A percentile compares a stretch with the other conserved stretches of the same genome.
Evolutionary conservation across 805 yeast genomes (phyloP).

Genomic region (Lachancea meyersii): DNA sequence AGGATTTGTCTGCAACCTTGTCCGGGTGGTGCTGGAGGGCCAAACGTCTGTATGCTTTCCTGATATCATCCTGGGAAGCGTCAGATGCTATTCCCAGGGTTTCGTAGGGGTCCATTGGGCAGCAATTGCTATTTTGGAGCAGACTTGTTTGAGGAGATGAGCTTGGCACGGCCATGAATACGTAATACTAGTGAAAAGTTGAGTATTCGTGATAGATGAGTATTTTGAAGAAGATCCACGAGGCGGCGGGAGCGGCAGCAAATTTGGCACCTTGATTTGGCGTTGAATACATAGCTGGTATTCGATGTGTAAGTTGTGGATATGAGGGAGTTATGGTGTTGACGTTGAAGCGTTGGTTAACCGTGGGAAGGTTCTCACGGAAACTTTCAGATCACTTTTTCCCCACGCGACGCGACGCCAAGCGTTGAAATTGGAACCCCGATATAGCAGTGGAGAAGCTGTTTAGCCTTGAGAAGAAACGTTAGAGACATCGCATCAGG

Average conservation of each 20-base stretch:
- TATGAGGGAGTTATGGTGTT: no score
- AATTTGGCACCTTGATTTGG: no score
- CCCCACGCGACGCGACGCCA: neutral
- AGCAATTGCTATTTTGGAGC: neutral
- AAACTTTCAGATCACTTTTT: neutral
- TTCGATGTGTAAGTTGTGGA: no score
- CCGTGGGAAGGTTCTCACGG: neutral
- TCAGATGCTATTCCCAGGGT: slow-evolving; percentile 60
- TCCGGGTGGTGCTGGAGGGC: slow-evolving; percentile 88
- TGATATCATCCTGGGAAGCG: slow-evolving; percentile 68
- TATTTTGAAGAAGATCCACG: neutral
- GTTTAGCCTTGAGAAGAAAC: no score
- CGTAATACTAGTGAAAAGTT: neutral
- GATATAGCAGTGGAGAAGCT: no score
- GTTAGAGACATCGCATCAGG: no score
- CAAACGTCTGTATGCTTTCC: slow-evolving; percentile 74
- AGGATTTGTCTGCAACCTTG: slow-evolving; percentile 61
- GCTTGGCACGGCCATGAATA: slow-evolving; percentile 1
- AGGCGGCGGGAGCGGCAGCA: no score
- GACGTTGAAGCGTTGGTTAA: no score
- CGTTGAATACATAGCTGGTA: no score
- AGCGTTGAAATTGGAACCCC: no score
- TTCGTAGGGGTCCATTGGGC: slow-evolving; percentile 40
- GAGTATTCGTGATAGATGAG: slow-evolving; percentile 1
- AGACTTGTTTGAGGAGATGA: slow-evolving; percentile 1